Conservation (phyloP, 768 basidiomycete genomes). For the Phanerochaete carnosa region DNA sequence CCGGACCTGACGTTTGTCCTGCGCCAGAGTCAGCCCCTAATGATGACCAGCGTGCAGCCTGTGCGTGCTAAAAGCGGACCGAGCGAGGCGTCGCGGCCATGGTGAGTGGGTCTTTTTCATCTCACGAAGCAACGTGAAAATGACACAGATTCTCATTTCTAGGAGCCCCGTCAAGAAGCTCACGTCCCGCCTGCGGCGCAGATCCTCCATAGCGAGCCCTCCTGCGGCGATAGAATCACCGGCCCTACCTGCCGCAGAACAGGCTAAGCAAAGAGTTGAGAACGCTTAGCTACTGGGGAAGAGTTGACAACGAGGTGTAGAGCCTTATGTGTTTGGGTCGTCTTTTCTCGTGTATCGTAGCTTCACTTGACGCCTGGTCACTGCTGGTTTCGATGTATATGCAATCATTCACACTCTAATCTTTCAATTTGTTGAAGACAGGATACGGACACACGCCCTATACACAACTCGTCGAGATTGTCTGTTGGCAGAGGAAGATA, state of each 20-base stretch:
- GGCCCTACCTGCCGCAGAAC: no score
- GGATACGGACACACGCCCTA: background rate
- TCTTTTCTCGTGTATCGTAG: no score
- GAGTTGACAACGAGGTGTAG: no score
- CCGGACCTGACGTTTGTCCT: background rate
- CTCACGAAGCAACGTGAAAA: background rate
- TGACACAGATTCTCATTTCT: background rate
- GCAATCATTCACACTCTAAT: no score
- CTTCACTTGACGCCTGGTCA: no score
- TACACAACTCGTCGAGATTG: background rate
- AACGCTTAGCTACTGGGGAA: no score
- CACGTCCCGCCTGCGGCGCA: constrained; percentile 51
- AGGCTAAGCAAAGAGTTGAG: no score
- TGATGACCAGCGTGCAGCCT: background rate
- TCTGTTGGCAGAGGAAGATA: background rate
- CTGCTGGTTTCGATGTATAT: no score
- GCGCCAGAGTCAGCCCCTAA: background rate
- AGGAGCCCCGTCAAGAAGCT: constrained; percentile 40
- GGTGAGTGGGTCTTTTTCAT: constrained; percentile 30
- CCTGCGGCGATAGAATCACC: no score
- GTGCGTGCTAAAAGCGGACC: background rate
- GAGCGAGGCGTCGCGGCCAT: constrained; percentile 29
- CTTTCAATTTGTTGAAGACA: background rate
- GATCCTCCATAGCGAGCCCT: no score
- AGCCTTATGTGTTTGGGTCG: no score